These are phyloP conservation scores for Amniculicola lignicola DNA, from an alignment of 495 filamentous ascomycete species.

Conservation along the genomic window DNA sequence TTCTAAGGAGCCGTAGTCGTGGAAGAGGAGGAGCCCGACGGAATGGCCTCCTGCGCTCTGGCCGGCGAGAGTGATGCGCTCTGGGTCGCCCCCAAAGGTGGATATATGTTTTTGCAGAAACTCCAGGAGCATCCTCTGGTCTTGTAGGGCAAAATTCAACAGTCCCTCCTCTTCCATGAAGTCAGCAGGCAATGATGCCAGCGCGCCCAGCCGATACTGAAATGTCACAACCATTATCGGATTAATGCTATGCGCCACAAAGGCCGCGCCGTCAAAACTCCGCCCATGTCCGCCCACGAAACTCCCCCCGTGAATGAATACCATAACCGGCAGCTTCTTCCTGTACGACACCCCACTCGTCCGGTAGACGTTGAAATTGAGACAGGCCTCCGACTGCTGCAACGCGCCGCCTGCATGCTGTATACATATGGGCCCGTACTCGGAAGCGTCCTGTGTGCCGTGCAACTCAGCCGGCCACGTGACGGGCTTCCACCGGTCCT, in stretches of 20 bases:
- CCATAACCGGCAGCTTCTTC: constrained; percentile 20
- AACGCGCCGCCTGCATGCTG: not conserved
- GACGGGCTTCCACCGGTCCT: constrained; percentile 5
- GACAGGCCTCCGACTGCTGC: constrained; percentile 17
- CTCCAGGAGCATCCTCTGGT: constrained; percentile 21
- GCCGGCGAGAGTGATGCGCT: constrained; percentile 18
- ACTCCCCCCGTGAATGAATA: constrained; percentile 16
- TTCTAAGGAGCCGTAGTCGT: constrained; percentile 17
- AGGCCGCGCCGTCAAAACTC: constrained; percentile 22
- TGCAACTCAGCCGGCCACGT: constrained; percentile 8
- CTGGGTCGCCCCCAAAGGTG: constrained; percentile 24
- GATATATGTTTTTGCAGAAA: constrained; percentile 19
- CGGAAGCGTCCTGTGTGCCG: constrained; percentile 1
- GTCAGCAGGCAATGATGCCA: constrained; percentile 14
- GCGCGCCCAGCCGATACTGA: constrained; percentile 22
- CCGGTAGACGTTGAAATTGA: constrained; percentile 22
- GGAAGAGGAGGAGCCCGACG: constrained; percentile 20
- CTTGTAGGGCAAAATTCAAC: constrained; percentile 19
- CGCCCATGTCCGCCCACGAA: constrained; percentile 9
- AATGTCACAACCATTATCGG: constrained; percentile 26
- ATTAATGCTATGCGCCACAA: constrained; percentile 7
- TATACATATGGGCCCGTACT: constrained; percentile 20
- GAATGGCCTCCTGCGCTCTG: constrained; percentile 26
- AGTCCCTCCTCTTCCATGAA: constrained; percentile 20
- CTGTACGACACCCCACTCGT: constrained; percentile 8